A percentile compares a stretch with the other conserved stretches of the same genome.
Evolutionary conservation across 2,329 filamentous ascomycete species (phyloP).

Genomic region (Fusarium annulatum): DNA sequence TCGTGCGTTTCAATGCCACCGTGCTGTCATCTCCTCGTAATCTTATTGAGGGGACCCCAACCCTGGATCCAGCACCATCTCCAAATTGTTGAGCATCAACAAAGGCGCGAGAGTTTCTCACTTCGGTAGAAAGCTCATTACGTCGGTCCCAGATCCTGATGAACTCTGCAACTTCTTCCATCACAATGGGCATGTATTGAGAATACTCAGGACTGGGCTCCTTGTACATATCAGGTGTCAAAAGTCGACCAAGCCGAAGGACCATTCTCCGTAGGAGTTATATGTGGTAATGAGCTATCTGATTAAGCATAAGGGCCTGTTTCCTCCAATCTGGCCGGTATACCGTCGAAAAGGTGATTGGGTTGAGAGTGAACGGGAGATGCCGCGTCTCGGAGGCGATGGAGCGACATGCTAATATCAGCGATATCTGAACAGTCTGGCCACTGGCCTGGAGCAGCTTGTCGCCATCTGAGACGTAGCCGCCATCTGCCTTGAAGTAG

Average conservation of each 20-base stretch:
- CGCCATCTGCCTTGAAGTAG: background rate
- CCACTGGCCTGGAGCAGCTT: background rate
- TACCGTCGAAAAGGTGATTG: background rate
- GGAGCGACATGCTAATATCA: background rate
- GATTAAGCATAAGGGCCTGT: rapidly evolving
- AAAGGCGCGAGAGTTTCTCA: background rate
- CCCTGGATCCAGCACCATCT: background rate
- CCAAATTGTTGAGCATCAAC: background rate
- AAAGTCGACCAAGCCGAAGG: rapidly evolving
- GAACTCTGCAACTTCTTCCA: rapidly evolving
- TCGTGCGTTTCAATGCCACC: background rate
- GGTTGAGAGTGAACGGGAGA: background rate
- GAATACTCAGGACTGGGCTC: background rate
- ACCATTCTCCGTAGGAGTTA: rapidly evolving
- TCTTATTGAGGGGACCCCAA: background rate
- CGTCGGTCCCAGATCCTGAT: rapidly evolving
- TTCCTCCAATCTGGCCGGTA: background rate
- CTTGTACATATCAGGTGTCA: background rate
- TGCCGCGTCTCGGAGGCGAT: rapidly evolving
- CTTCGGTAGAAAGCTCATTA: rapidly evolving
- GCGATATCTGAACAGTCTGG: background rate
- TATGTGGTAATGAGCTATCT: rapidly evolving
- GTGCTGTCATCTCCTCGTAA: background rate
- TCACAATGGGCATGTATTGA: background rate
- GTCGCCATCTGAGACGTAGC: rapidly evolving